Percentiles rank a stretch among this genome's conserved stretches.
phyloP scores from a whole-genome alignment of 805 yeast genomes.

The Candida easanensis region DNA sequence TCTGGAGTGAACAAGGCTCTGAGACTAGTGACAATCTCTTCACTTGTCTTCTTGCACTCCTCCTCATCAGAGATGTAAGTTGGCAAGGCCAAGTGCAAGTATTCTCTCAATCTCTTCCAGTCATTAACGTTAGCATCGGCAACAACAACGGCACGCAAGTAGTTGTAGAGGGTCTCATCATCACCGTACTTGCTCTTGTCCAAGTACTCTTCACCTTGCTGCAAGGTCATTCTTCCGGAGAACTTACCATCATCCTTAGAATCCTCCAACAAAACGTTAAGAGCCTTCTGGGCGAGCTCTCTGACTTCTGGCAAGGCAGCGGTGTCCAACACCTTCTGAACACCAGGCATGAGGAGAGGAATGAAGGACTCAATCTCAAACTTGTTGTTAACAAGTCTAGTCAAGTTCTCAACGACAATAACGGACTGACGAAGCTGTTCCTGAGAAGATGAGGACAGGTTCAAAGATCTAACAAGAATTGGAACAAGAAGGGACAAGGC shows the following conservation, averaged over 20 bases:
- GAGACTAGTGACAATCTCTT: constrained; percentile 43
- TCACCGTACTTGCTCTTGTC: constrained; percentile 30
- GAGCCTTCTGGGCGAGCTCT: constrained; percentile 86
- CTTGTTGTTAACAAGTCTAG: constrained; percentile 91
- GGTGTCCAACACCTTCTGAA: constrained; percentile 79
- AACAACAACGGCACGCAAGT: constrained; percentile 51
- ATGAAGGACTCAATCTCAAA: constrained; percentile 86
- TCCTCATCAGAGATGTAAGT: constrained; percentile 37
- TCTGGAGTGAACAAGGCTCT: constrained; percentile 53
- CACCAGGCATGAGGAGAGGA: constrained; percentile 88
- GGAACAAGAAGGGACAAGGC: constrained; percentile 89
- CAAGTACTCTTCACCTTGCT: constrained; percentile 48
- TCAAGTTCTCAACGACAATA: constrained; percentile 91
- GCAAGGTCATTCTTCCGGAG: constrained; percentile 66
- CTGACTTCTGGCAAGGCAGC: constrained; percentile 97
- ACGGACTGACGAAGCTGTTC: constrained; percentile 97
- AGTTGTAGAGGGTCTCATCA: constrained; percentile 42
- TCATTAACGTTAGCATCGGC: constrained; percentile 71
- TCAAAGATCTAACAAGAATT: constrained; percentile 83
- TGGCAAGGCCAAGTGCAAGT: constrained; percentile 40
- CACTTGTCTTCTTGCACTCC: constrained; percentile 39
- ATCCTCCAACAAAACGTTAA: constrained; percentile 77
- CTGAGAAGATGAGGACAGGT: constrained; percentile 81
- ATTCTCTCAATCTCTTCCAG: constrained; percentile 61
- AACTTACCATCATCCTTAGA: constrained; percentile 69